Evolutionary conservation across 768 basidiomycete genomes (phyloP).

Genomic region (Leccinum arenicola): DNA sequence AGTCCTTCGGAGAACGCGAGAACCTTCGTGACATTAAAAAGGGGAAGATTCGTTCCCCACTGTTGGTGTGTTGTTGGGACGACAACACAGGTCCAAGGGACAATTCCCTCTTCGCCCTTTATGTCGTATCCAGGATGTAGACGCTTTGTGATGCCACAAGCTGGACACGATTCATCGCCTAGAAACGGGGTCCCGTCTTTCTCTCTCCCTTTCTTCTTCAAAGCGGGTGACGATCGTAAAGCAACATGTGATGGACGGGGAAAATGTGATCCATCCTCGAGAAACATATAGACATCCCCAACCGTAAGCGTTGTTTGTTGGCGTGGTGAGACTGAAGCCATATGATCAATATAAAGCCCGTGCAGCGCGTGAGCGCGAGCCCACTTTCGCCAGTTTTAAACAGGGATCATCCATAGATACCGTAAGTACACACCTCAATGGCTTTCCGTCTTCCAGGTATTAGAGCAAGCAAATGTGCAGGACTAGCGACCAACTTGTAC

Average conservation of each 20-base stretch:
- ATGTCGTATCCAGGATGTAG: conserved; percentile 23
- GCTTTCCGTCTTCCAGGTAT: conserved; percentile 46
- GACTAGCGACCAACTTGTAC: conserved; percentile 38
- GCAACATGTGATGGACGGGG: conserved; percentile 28
- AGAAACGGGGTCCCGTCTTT: conserved; percentile 19
- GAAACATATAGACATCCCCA: conserved; percentile 44
- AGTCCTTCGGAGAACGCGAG: conserved; percentile 18
- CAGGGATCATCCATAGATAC: not conserved
- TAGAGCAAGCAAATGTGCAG: conserved; percentile 34
- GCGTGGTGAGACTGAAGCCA: conserved; percentile 16
- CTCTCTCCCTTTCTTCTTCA: conserved; percentile 27
- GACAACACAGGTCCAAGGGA: conserved; percentile 24
- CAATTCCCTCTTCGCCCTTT: conserved; percentile 19
- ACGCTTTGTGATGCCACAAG: conserved; percentile 30
- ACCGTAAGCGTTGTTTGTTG: conserved; percentile 31
- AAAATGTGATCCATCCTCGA: conserved; percentile 41
- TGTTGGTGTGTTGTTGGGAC: conserved; percentile 22
- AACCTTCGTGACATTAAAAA: conserved; percentile 15
- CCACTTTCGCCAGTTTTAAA: conserved; percentile 35
- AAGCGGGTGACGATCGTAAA: conserved; percentile 5
- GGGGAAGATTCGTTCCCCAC: conserved; percentile 19
- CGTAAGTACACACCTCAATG: conserved; percentile 39
- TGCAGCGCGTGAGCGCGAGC: conserved; percentile 41
- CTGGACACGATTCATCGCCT: conserved; percentile 26
- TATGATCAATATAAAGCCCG: conserved; percentile 35